Percentiles rank a stretch among this genome's conserved stretches.
Evolutionary conservation across 2,329 filamentous ascomycete genomes (phyloP).

Genomic region (Alternaria metachromatica): DNA sequence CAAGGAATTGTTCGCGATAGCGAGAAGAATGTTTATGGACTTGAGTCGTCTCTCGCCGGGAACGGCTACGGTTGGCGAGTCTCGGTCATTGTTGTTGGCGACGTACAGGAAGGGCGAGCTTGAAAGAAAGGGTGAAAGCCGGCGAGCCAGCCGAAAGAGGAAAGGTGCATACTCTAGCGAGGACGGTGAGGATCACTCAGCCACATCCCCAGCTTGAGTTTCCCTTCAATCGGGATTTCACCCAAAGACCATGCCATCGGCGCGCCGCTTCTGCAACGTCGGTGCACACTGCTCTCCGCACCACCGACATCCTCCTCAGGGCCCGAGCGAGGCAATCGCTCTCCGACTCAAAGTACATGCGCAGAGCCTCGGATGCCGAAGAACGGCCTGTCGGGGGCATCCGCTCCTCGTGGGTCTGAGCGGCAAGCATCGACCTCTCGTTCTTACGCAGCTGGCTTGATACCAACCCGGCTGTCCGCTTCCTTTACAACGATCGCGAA

Average conservation of each 20-base stretch:
- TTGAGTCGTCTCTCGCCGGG: not conserved
- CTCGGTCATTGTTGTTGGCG: not conserved
- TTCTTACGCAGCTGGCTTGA: not conserved
- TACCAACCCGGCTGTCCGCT: not conserved
- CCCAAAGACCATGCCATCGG: not conserved
- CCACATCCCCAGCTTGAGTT: not conserved
- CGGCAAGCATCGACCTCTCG: not conserved
- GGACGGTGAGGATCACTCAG: not conserved
- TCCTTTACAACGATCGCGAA: not conserved
- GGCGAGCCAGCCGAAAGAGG: not conserved
- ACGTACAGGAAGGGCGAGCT: not conserved
- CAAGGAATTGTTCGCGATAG: not conserved
- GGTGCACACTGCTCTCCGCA: not conserved
- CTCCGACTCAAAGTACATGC: not conserved
- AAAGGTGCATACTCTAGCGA: not conserved
- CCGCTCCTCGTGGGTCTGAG: not conserved
- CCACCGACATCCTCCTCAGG: not conserved
- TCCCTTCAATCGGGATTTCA: not conserved
- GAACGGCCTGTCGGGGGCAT: not conserved
- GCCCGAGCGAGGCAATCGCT: not conserved
- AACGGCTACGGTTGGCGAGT: not conserved
- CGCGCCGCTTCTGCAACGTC: not conserved
- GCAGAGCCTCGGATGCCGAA: not conserved
- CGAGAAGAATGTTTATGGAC: not conserved
- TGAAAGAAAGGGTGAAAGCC: not conserved